These are phyloP conservation scores for Aspergillus wentii DNA, from an alignment of 495 filamentous ascomycete genomes.

Conservation along the genomic window DNA sequence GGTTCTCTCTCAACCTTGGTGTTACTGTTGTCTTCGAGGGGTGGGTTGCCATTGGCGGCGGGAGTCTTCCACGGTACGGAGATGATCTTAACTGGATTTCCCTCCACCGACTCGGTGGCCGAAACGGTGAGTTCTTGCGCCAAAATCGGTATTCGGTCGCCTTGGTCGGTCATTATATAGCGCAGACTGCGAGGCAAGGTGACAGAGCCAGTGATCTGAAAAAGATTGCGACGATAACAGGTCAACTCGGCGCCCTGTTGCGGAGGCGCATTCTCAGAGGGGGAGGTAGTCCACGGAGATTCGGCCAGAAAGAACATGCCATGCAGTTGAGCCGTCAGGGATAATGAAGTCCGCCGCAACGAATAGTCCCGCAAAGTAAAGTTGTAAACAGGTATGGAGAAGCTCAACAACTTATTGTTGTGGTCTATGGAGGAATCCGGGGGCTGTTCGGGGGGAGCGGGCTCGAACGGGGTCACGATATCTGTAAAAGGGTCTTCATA, in stretches of 20 bases:
- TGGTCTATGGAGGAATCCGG: conserved; percentile 52
- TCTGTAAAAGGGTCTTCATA: conserved; percentile 68
- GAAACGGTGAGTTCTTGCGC: conserved; percentile 76
- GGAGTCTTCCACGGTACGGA: conserved; percentile 90
- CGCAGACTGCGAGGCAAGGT: conserved; percentile 67
- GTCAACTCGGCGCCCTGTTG: conserved; percentile 68
- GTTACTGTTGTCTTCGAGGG: conserved; percentile 36
- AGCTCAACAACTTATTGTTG: conserved; percentile 77
- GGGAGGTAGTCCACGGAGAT: conserved; percentile 62
- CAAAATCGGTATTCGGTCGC: conserved; percentile 66
- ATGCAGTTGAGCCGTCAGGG: conserved; percentile 77
- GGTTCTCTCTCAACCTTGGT: conserved; percentile 65
- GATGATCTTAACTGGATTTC: conserved; percentile 84
- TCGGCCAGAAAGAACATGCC: conserved; percentile 97
- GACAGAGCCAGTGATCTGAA: conserved; percentile 81
- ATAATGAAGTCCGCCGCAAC: conserved; percentile 52
- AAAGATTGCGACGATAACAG: conserved; percentile 86
- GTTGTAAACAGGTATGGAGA: conserved; percentile 64
- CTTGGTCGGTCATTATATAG: conserved; percentile 73
- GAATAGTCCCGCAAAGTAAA: conserved; percentile 68
- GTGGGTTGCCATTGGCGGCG: conserved; percentile 57
- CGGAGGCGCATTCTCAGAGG: conserved; percentile 60
- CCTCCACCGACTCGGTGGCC: conserved; percentile 86
- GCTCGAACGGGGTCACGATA: conserved; percentile 48
- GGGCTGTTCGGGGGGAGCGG: conserved; percentile 31